Percentiles rank a stretch among this genome's conserved stretches.
Evolutionary conservation across 345 rosid genomes (phyloP).

Genomic region (Psidium friedrichsthalianum): DNA sequence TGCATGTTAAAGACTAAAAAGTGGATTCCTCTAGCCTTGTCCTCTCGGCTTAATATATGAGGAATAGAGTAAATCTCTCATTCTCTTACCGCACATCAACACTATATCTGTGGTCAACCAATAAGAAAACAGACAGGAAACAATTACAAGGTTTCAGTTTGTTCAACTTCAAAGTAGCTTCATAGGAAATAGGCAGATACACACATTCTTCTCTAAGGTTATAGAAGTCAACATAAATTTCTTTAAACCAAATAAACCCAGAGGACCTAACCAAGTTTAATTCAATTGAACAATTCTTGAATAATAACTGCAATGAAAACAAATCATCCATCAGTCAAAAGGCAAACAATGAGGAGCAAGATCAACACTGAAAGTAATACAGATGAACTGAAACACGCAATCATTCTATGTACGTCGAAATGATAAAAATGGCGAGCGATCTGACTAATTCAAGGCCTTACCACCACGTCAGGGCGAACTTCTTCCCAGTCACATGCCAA

Average conservation of each 20-base stretch:
- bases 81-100: background rate
- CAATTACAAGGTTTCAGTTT: background rate
- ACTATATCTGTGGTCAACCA: background rate
- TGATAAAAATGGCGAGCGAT: background rate
- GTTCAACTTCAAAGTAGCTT: background rate
- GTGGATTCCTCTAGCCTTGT: background rate
- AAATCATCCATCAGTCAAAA: background rate
- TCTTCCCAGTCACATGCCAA: constrained; percentile 96
- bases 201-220: background rate
- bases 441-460: constrained; percentile 16
- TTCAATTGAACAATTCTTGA: background rate
- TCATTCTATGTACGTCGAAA: background rate
- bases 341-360: background rate
- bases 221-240: background rate
- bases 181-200: background rate
- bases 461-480: constrained; percentile 84
- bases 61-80: background rate
- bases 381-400: background rate
- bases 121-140: background rate
- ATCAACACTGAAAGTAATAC: background rate
- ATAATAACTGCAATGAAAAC: background rate
- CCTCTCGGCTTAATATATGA: background rate
- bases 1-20: background rate
- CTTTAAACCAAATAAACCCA: background rate
- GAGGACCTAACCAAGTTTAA: background rate